Base-by-base conservation (phyloP, 2,329 filamentous ascomycete genomes). In the Pseudocercospora eumusae region DNA sequence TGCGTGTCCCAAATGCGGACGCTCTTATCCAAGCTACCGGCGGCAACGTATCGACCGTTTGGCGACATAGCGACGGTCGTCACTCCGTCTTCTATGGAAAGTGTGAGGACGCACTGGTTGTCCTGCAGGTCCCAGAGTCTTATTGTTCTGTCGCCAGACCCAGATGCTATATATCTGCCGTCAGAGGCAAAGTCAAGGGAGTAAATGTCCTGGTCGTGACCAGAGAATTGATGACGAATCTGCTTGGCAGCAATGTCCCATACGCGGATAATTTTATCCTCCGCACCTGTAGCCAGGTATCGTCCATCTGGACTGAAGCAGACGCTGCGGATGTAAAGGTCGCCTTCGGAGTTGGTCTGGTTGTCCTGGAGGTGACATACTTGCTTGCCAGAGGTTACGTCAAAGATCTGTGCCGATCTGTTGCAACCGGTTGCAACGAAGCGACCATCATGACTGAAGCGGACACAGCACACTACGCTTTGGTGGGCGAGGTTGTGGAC, bases 201-300 rank as follows among this genome's bases (percentile, higher is more conserved):
- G 78, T 98, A 98, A 66, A 99, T 99, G 69, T 99, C 95, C 78
- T 99, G 93, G 77, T 99, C 95, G 77, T 99, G 95, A 23, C 95
- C 95, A n/a, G 88, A 84, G 79, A 99, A 98, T 42, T 92, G 92
- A 74, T 95, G 92, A 72, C 92, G 91, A 75, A 99, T 98, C 8
- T 86, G 88, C 69, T 92, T 86, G 60, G 81, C 84, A 59, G 85
- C 83, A 70, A 99, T 98, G 75, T 99, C 95, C 95, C 95, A 99
- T 56, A 99, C 92, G 71, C 95, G 84, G 75, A 99, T 98, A 72
- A 96, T 85, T 81, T 97, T 98, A 78, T 99, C 95, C 76, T 99
- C 95, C 1, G 95, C 95, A 75, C 95, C 95, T 15, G 95, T 99
- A 4, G 95, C 95, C 33, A 99, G 85, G 71, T 92, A 96, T 73